Percentiles rank a stretch among this genome's conserved stretches.
These are phyloP conservation scores for Cicer chorassanicum DNA, from an alignment of 306 rosid species.

Conservation along the genomic window DNA sequence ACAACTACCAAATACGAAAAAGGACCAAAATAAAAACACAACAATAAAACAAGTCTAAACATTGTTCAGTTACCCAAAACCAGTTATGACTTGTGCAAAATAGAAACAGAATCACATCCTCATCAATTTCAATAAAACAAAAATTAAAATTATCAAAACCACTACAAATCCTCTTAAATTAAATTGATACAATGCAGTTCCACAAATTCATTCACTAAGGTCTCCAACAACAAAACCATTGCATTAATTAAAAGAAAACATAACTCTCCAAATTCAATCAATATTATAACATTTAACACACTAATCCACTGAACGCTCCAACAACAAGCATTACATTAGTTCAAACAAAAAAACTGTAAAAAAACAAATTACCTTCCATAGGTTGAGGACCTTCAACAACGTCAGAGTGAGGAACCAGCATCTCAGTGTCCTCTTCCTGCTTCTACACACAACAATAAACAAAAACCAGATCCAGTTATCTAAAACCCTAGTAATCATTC, in stretches of 20 bases:
- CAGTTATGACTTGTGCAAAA: neutral
- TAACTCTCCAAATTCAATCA: neutral
- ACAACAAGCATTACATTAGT: conserved; percentile 23
- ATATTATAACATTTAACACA: neutral
- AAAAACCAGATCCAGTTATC: conserved; percentile 18
- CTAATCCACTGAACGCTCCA: neutral
- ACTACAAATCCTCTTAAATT: neutral
- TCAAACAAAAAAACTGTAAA: neutral
- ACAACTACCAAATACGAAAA: conserved; percentile 25
- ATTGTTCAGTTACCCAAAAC: neutral
- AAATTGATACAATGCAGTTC: neutral
- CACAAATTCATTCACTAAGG: neutral
- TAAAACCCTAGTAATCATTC: conserved; percentile 45
- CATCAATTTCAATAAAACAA: neutral
- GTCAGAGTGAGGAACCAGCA: conserved; percentile 58
- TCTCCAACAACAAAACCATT: neutral
- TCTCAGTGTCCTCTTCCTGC: conserved; percentile 56
- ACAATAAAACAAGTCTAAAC: neutral
- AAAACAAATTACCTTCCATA: conserved; percentile 55
- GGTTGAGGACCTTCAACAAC: conserved; percentile 61
- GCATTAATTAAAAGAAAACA: neutral
- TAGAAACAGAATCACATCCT: neutral
- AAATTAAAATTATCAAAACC: neutral
- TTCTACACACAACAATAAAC: conserved; percentile 33
- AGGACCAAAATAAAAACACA: neutral